Evolutionary conservation across 164 flowering plant species (phyloP).

Genomic region (Chimonanthus salicifolius): DNA sequence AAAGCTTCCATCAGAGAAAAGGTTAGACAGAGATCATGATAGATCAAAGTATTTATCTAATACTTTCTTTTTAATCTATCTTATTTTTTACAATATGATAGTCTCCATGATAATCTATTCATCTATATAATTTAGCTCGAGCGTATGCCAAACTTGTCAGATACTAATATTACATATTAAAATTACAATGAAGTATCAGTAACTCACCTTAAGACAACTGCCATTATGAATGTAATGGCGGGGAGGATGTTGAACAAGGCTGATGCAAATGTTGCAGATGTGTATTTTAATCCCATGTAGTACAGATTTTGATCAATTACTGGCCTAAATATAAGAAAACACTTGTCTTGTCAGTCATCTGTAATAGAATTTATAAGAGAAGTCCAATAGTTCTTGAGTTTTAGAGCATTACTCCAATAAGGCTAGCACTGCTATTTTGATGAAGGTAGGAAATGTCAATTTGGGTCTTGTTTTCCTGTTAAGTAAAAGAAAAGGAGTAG

Average conservation of each 20-base stretch:
- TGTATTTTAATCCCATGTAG: constrained; percentile 59
- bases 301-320: constrained; percentile 86
- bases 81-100: too few species aligned
- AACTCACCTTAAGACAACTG: constrained; percentile 54
- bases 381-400: not conserved
- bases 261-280: constrained; percentile 75
- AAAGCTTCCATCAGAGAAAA: too few species aligned
- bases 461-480: constrained; percentile 74
- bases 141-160: too few species aligned
- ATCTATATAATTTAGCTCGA: too few species aligned
- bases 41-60: too few species aligned
- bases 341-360: not conserved
- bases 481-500: not conserved
- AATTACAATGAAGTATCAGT: not conserved
- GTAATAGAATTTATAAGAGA: not conserved
- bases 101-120: too few species aligned
- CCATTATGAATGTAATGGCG: constrained; percentile 80
- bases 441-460: constrained; percentile 58
- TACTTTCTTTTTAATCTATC: too few species aligned
- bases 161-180: too few species aligned
- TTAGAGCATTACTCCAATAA: constrained; percentile 64
- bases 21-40: too few species aligned
- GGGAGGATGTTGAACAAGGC: constrained; percentile 72
- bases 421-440: constrained; percentile 60
- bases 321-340: constrained; percentile 42